Conservation (phyloP, 768 basidiomycete species). For the Phallus indusiatus region DNA sequence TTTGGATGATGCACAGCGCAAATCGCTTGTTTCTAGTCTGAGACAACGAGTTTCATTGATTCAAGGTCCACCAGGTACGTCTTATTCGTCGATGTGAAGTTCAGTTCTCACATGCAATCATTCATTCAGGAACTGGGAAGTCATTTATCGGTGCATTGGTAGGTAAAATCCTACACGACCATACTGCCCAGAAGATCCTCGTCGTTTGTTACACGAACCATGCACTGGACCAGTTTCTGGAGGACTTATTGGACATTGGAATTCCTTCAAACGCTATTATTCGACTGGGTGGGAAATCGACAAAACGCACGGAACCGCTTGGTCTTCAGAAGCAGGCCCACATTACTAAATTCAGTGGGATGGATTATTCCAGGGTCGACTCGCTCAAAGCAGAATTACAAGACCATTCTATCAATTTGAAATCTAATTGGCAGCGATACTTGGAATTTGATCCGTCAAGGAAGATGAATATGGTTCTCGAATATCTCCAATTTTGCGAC, state of each 20-base stretch:
- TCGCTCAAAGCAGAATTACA: constrained; percentile 19
- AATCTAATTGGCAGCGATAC: constrained; percentile 23
- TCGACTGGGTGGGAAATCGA: constrained; percentile 50
- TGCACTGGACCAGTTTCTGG: constrained; percentile 61
- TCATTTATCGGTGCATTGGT: constrained; percentile 63
- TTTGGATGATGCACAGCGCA: constrained; percentile 43
- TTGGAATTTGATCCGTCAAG: constrained; percentile 13
- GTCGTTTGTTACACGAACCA: constrained; percentile 72
- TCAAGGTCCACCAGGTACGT: constrained; percentile 62
- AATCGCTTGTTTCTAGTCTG: constrained; percentile 40
- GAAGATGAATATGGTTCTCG: constrained; percentile 26
- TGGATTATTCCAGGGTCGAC: constrained; percentile 36
- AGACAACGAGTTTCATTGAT: constrained; percentile 50
- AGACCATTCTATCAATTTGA: constrained; percentile 15
- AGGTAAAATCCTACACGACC: constrained; percentile 48
- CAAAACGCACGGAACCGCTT: constrained; percentile 34
- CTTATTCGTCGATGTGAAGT: no score
- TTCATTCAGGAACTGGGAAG: constrained; percentile 56
- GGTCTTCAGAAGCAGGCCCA: constrained; percentile 32
- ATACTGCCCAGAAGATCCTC: constrained; percentile 40
- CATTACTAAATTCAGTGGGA: constrained; percentile 18
- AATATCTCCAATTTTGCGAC: constrained; percentile 44
- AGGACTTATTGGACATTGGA: constrained; percentile 50
- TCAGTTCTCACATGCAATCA: not conserved
- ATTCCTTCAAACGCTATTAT: constrained; percentile 42